These are phyloP conservation scores for Blastomyces emzantsi DNA, from an alignment of 2,329 filamentous ascomycete genomes.

Conservation along the genomic window DNA sequence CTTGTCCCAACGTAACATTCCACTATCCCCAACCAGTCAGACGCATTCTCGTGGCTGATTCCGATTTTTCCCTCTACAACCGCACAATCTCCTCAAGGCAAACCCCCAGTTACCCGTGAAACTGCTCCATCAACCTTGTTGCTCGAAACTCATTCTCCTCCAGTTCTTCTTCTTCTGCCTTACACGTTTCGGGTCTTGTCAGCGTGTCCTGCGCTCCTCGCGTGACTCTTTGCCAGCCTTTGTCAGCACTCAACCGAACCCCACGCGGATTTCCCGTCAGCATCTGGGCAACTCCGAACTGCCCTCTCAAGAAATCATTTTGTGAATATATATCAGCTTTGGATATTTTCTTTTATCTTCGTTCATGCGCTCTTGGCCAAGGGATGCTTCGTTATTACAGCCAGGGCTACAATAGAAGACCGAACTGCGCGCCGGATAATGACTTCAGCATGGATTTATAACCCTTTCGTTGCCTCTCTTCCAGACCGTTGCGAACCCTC, in stretches of 20 bases:
- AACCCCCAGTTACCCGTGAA: neutral
- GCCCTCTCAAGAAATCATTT: neutral
- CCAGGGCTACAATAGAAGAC: neutral
- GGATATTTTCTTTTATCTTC: neutral
- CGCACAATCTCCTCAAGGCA: neutral
- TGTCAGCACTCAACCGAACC: slow-evolving; percentile 1
- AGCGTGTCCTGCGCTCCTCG: neutral
- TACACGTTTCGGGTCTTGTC: neutral
- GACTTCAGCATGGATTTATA: slow-evolving; percentile 25
- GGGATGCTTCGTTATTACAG: slow-evolving; percentile 5
- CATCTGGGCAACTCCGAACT: neutral
- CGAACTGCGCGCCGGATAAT: slow-evolving; percentile 17
- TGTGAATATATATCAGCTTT: neutral
- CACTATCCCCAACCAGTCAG: neutral
- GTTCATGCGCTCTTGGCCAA: neutral
- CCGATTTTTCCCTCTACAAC: neutral
- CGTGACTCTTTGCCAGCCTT: neutral
- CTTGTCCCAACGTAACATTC: neutral
- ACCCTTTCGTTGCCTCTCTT: slow-evolving; percentile 29
- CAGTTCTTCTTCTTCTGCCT: neutral
- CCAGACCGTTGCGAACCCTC: slow-evolving; percentile 54
- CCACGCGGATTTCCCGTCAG: neutral
- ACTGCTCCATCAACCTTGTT: neutral
- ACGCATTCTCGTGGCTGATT: neutral
- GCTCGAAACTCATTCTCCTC: neutral